Evolutionary conservation across 495 filamentous ascomycete species (phyloP).

Genomic region (Podospora pseudocomata): DNA sequence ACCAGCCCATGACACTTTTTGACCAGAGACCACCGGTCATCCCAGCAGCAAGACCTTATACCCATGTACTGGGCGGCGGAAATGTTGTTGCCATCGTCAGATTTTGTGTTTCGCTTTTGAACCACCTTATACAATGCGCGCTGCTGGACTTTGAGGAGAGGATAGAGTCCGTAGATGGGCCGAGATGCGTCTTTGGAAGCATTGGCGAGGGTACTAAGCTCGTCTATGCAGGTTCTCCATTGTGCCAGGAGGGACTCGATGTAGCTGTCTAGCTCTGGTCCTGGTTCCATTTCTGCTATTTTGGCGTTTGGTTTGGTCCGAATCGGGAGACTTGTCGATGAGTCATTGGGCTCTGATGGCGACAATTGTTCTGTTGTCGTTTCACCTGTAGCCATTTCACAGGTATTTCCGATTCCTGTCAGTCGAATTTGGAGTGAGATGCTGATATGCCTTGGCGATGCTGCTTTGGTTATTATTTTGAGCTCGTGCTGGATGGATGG

Average conservation of each 20-base stretch:
- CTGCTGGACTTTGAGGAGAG: slow-evolving; percentile 31
- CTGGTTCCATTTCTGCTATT: neutral
- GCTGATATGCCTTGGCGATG: neutral
- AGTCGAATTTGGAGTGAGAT: neutral
- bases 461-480: neutral
- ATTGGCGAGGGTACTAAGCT: slow-evolving; percentile 26
- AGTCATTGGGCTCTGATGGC: neutral
- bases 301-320: neutral
- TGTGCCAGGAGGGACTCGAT: slow-evolving; percentile 23
- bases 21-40: slow-evolving; percentile 29
- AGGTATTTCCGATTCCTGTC: neutral
- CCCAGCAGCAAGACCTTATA: slow-evolving; percentile 31
- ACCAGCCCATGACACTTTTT: slow-evolving; percentile 33
- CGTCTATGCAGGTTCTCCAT: slow-evolving; percentile 28
- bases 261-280: slow-evolving; percentile 9
- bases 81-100: slow-evolving; percentile 7
- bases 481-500: too few relatives aligned
- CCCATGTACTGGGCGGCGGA: slow-evolving; percentile 29
- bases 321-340: neutral
- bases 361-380: neutral
- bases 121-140: slow-evolving; percentile 27
- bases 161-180: slow-evolving; percentile 24
- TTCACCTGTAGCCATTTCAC: neutral
- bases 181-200: slow-evolving; percentile 14
- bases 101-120: slow-evolving; percentile 18